Conservation (phyloP, 495 filamentous ascomycete species). For the Neurospora sp. region DNA sequence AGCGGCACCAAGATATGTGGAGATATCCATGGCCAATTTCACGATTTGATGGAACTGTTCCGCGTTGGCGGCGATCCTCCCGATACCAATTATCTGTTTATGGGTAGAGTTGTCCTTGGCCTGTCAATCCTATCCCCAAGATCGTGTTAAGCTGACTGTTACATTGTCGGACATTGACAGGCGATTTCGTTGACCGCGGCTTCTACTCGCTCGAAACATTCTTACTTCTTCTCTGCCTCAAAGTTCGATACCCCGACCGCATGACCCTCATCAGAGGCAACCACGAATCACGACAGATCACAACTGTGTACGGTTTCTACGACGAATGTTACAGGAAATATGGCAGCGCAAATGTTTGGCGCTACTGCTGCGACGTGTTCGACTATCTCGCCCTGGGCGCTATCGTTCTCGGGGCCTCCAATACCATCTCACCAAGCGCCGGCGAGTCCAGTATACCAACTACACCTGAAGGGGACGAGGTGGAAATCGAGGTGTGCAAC, state of each 20-base stretch:
- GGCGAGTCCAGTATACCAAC: constrained; percentile 24
- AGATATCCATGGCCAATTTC: constrained; percentile 97
- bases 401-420: constrained; percentile 81
- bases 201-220: constrained; percentile 98
- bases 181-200: constrained; percentile 95
- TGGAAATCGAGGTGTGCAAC: constrained; percentile 88
- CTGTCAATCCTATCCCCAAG: neutral
- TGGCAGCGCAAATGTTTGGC: constrained; percentile 94
- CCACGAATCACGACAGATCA: constrained; percentile 96
- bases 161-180: constrained; percentile 22
- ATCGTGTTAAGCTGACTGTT: neutral
- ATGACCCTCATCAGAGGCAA: constrained; percentile 97
- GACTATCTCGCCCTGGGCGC: constrained; percentile 95
- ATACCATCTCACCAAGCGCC: constrained; percentile 48
- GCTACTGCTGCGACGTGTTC: constrained; percentile 97
- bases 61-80: constrained; percentile 90
- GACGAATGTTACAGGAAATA: constrained; percentile 98
- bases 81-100: constrained; percentile 97
- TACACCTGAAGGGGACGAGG: constrained; percentile 50
- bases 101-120: constrained; percentile 45
- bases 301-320: constrained; percentile 97
- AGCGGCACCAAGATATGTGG: constrained; percentile 65
- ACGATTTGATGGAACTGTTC: constrained; percentile 98
- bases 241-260: constrained; percentile 94
- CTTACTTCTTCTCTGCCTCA: constrained; percentile 85